phyloP scores from a whole-genome alignment of 495 filamentous ascomycete species.

The Hamigera avellanea region DNA sequence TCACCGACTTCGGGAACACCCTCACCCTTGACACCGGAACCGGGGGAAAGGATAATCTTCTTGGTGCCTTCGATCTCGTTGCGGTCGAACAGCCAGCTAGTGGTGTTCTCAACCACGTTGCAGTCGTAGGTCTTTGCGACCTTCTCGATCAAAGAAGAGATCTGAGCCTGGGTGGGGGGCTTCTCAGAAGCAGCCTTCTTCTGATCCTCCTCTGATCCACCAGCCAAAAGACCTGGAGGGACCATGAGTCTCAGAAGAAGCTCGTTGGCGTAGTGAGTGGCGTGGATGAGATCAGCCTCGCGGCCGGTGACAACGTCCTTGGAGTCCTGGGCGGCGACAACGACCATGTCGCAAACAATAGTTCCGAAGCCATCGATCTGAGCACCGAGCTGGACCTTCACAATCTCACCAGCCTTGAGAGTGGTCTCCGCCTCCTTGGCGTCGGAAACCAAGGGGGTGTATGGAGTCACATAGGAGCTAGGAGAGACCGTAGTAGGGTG shows the following conservation, averaged over 20 bases:
- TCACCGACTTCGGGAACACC: conserved; percentile 84
- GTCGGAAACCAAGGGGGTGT: conserved; percentile 82
- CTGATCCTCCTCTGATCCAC: conserved; percentile 87
- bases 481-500: conserved; percentile 96
- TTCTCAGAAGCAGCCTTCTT: conserved; percentile 76
- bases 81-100: conserved; percentile 86
- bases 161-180: conserved; percentile 68
- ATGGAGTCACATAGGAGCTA: conserved; percentile 87
- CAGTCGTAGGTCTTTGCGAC: conserved; percentile 82
- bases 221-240: conserved; percentile 71
- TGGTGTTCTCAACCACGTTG: conserved; percentile 93
- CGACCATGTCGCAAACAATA: conserved; percentile 87
- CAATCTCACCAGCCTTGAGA: conserved; percentile 70
- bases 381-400: conserved; percentile 95
- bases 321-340: conserved; percentile 49
- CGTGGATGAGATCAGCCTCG: conserved; percentile 76
- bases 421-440: conserved; percentile 65
- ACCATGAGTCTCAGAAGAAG: conserved; percentile 82
- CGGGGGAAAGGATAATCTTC: conserved; percentile 90
- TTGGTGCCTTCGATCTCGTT: conserved; percentile 98
- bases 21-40: conserved; percentile 79
- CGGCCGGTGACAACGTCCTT: conserved; percentile 62
- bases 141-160: conserved; percentile 80
- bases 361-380: conserved; percentile 97
- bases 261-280: conserved; percentile 93